Base-by-base conservation (phyloP, 2,329 filamentous ascomycete genomes). In the Trichoderma sp. region DNA sequence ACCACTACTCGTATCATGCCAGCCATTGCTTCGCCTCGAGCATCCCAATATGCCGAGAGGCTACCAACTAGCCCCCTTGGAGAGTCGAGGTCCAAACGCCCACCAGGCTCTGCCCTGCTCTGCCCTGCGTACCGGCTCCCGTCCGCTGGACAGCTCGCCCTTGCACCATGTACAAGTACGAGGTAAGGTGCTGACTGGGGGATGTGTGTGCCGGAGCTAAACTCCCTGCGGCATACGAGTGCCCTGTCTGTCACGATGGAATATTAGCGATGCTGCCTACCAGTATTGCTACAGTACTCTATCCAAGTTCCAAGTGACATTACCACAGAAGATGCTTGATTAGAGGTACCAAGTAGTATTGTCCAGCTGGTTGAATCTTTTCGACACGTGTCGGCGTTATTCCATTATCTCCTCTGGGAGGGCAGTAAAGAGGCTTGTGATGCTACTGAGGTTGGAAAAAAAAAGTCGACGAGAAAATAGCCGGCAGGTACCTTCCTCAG, bases 171-270 rank as follows among this genome's bases (percentile, higher is more conserved):
- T 34, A 32, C 50, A 34, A 64, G 50, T 53, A 64, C 56, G 56
- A 34, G 56, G 50, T 53, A 64, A 64, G 56, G 61, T 64, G 50
- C 50, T 64, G 61, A 64, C 61, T 25, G 12, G 48, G 58, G 61
- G 50, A 53, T 25, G 58, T 35, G 48, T 64, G 35, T 64, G 50
- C 50, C 61, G 61, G 61, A 56, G 50, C 61, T 64, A 56, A 34
- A 35, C 34, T 64, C 60, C 50, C 60, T 54, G 34, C 50, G 12
- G 29, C 35, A 52, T 35, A n/a, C 35, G 42, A 29, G 37, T 15
- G 29, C 25, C 37, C 5, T 37, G 17, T 50, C 12, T 19, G n/a
- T 42, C 12, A 19, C 17, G 8, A 22, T 35, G n/a, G 25, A 15
- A 48, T 22, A 34, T 63, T 37, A 39, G 59, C 17, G 39, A 39